phyloP scores from a whole-genome alignment of 164 flowering plant genomes.

The Nymphaea colorata region DNA sequence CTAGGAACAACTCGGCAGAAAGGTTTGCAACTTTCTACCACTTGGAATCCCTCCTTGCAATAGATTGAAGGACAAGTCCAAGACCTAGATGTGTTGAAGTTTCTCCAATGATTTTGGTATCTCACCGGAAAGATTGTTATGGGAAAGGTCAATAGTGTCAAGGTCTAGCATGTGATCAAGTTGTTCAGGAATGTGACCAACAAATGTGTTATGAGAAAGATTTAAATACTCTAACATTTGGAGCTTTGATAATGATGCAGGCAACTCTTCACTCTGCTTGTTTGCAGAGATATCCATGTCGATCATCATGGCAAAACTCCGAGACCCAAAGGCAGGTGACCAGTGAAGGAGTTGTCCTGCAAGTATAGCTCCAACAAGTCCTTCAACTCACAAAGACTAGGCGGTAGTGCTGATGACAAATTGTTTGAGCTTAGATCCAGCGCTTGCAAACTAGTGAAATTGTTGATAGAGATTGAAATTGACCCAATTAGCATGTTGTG shows the following conservation, averaged over 20 bases:
- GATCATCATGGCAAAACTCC: neutral
- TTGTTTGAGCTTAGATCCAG: neutral
- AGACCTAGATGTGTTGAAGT: neutral
- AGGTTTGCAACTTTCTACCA: neutral
- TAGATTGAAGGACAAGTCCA: conserved; percentile 5
- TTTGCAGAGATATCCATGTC: neutral
- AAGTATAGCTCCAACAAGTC: neutral
- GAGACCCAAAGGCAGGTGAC: neutral
- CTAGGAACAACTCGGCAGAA: neutral
- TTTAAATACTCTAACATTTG: neutral
- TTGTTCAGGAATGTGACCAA: neutral
- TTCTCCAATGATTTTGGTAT: conserved; percentile 2
- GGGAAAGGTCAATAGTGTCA: neutral
- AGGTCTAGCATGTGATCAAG: neutral
- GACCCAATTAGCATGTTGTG: neutral
- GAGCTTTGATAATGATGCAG: neutral
- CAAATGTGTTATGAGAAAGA: neutral
- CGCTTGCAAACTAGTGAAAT: neutral
- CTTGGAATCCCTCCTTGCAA: conserved; percentile 4
- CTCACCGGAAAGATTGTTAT: neutral
- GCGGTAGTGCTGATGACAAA: neutral
- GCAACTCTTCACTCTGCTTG: neutral
- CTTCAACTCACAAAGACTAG: neutral
- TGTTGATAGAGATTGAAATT: conserved; percentile 1
- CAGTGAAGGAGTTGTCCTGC: neutral